Percentiles rank a stretch among this genome's conserved stretches.
Conservation (phyloP, 179 eudicot genomes). For the Beta lomatogona region DNA sequence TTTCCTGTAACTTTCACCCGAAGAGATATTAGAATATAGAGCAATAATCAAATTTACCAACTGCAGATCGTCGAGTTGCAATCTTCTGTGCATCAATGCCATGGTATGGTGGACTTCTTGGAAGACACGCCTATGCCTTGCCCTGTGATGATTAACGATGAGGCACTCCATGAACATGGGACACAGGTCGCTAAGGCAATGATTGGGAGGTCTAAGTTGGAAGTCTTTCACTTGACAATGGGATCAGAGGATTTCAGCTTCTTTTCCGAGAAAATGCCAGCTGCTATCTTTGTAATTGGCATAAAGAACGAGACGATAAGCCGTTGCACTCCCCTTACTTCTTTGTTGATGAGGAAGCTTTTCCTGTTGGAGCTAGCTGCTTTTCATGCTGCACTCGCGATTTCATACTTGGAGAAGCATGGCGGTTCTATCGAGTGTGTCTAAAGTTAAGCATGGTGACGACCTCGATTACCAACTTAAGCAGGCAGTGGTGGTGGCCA, state of each 20-base stretch:
- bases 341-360: slow-evolving; percentile 55
- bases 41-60: neutral
- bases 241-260: slow-evolving; percentile 74
- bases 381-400: slow-evolving; percentile 51
- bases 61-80: slow-evolving; percentile 48
- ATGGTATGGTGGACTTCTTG: slow-evolving; percentile 47
- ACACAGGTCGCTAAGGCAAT: slow-evolving; percentile 44
- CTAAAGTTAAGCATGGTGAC: neutral
- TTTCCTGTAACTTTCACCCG: neutral
- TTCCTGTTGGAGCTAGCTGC: slow-evolving; percentile 49
- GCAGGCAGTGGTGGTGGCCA: neutral
- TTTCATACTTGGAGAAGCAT: slow-evolving; percentile 49
- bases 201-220: slow-evolving; percentile 51
- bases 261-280: slow-evolving; percentile 56
- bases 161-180: slow-evolving; percentile 42
- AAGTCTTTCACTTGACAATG: slow-evolving; percentile 45
- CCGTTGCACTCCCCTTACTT: slow-evolving; percentile 57
- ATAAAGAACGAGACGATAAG: slow-evolving; percentile 41
- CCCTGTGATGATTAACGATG: slow-evolving; percentile 47
- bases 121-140: slow-evolving; percentile 46
- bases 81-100: slow-evolving; percentile 46
- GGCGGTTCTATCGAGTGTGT: slow-evolving; percentile 9
- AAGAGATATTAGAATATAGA: neutral
- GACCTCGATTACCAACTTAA: neutral
- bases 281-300: slow-evolving; percentile 53